Evolutionary conservation across 2,329 filamentous ascomycete species (phyloP), one percentile per base, ranked within the genome.

Genomic region (Pyricularia grisea): DNA sequence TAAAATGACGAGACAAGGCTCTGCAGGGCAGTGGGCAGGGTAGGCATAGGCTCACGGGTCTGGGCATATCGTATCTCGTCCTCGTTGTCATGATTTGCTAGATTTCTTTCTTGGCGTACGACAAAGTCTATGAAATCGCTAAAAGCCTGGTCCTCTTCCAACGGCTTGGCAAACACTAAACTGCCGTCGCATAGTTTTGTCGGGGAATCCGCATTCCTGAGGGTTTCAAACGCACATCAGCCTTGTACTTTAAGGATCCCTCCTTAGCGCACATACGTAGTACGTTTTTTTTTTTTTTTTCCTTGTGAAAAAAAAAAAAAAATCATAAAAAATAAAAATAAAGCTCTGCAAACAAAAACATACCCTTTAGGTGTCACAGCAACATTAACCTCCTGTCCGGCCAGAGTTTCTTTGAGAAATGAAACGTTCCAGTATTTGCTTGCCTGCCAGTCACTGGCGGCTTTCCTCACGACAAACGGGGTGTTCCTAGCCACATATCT

Each of bases 331-430:
- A n/a, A n/a, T n/a, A n/a, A n/a, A n/a, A n/a, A n/a, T n/a, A n/a
- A n/a, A n/a, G n/a, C n/a, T n/a, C n/a, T n/a, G n/a, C n/a, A n/a
- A n/a, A n/a, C 10, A 25, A 63, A 61, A 11, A 71, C 1, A 75
- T 78, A 89, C 85, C 91, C 91, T 64, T 81, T 76, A 1, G 91
- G 91, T n/a, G 92, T 95, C 42, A 93, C 84, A 27, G 92, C 91
- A 69, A 94, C 91, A 73, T 92, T 92, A 67, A 95, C 89, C 0
- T 77, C 78, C 68, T 86, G 82, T 3, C 82, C 82, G 6, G 78
- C 78, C 73, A 95, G 83, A 0, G 80, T 79, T 2, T 81, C 72
- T 33, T 81, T 81, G 4, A 95, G 80, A 74, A 88, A 90, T 0
- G 79, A 75, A 1, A 84, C 82, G 70, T 85, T 84, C 92, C 92